These are phyloP conservation scores for Didymella pinodella DNA, from an alignment of 2,329 filamentous ascomycete genomes.

Conservation along the genomic window DNA sequence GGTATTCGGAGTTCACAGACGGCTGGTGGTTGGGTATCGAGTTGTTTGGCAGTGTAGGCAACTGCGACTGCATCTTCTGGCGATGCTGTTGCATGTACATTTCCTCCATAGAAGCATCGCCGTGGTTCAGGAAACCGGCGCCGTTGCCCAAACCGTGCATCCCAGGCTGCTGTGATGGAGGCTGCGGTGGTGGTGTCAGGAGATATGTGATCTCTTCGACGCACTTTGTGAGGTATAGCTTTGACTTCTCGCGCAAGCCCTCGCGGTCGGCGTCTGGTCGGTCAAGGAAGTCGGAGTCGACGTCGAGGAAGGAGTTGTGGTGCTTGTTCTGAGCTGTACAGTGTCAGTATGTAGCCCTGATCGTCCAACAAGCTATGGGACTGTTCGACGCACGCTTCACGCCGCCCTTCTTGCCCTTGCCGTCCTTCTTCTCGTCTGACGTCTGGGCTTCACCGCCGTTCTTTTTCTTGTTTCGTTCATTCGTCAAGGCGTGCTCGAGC, in stretches of 20 bases:
- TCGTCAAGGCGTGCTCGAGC: constrained; percentile 85
- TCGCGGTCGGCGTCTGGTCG: constrained; percentile 63
- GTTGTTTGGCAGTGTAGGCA: constrained; percentile 46
- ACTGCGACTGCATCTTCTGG: constrained; percentile 59
- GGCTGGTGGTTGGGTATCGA: constrained; percentile 69
- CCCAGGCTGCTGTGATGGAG: constrained; percentile 61
- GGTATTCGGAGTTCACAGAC: constrained; percentile 52
- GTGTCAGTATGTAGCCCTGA: constrained; percentile 33
- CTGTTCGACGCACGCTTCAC: constrained; percentile 34
- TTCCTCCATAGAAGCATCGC: constrained; percentile 66
- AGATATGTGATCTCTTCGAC: constrained; percentile 74
- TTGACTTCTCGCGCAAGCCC: constrained; percentile 68
- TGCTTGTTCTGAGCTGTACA: constrained; percentile 56
- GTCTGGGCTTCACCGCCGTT: constrained; percentile 60
- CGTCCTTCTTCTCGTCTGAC: constrained; percentile 51
- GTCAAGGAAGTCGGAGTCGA: constrained; percentile 53
- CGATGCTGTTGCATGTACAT: constrained; percentile 66
- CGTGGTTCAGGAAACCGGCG: constrained; percentile 56
- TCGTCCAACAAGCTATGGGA: constrained; percentile 2
- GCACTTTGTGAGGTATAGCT: constrained; percentile 69
- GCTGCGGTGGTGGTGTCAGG: constrained; percentile 69
- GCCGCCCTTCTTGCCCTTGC: constrained; percentile 46
- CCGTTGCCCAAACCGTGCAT: constrained; percentile 49
- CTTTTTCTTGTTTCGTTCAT: constrained; percentile 76
- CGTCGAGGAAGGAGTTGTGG: constrained; percentile 61